Evolutionary conservation across 2,329 filamentous ascomycete species (phyloP).

Genomic region (Myriosclerotinia scirpicola): DNA sequence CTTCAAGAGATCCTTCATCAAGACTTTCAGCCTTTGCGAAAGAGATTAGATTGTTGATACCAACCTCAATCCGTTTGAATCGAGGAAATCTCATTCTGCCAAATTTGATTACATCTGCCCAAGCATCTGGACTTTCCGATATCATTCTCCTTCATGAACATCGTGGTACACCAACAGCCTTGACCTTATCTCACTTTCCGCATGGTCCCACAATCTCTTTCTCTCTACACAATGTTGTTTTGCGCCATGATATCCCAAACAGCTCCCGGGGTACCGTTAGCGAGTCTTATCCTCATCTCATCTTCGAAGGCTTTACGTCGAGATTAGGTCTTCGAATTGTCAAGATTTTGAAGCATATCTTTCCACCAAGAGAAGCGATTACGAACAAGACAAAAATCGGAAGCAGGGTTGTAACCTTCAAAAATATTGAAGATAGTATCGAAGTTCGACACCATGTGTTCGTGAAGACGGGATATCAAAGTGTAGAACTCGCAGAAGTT

Average conservation of each 20-base stretch:
- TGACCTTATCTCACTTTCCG: conserved; percentile 84
- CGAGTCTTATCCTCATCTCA: conserved; percentile 89
- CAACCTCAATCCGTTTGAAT: conserved; percentile 85
- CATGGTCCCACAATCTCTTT: conserved; percentile 88
- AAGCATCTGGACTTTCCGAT: conserved; percentile 78
- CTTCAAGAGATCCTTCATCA: conserved; percentile 82
- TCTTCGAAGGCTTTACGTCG: conserved; percentile 91
- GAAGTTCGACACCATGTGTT: conserved; percentile 94
- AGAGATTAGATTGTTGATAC: conserved; percentile 80
- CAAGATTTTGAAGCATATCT: conserved; percentile 90
- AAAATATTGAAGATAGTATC: conserved; percentile 90
- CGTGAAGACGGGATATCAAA: conserved; percentile 86
- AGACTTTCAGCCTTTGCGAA: conserved; percentile 89
- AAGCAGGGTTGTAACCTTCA: conserved; percentile 87
- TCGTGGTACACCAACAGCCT: conserved; percentile 83
- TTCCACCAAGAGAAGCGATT: conserved; percentile 79
- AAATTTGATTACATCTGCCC: conserved; percentile 79
- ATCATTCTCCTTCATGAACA: conserved; percentile 89
- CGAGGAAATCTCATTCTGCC: conserved; percentile 86
- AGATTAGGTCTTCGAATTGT: conserved; percentile 78
- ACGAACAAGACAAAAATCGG: conserved; percentile 74
- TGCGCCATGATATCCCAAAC: conserved; percentile 91
- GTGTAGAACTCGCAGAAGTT: conserved; percentile 84
- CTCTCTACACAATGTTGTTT: conserved; percentile 86
- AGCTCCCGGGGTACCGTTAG: conserved; percentile 82